These are phyloP conservation scores for Pistacia vera DNA, from an alignment of 345 rosid genomes.

Conservation along the genomic window DNA sequence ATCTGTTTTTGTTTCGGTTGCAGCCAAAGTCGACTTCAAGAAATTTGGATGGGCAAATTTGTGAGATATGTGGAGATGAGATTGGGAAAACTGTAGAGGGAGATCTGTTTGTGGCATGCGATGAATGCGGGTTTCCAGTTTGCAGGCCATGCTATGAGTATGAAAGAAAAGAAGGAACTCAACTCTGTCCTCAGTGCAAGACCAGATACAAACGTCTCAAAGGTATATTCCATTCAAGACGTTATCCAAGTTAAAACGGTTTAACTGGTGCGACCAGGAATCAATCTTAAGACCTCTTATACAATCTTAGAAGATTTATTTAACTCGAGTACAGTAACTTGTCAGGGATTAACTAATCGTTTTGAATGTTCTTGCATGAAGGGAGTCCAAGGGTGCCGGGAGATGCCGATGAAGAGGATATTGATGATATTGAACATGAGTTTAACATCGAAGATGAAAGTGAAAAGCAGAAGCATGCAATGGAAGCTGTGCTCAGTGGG, in stretches of 20 bases:
- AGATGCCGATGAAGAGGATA: conserved; percentile 95
- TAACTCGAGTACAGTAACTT: no score
- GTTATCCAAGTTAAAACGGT: no score
- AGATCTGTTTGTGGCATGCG: conserved; percentile 92
- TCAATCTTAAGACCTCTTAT: no score
- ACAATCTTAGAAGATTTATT: no score
- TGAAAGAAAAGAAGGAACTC: conserved; percentile 93
- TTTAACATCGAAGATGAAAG: conserved; percentile 82
- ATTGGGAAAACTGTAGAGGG: conserved; percentile 83
- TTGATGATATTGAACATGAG: conserved; percentile 93
- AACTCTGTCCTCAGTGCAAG: conserved; percentile 92
- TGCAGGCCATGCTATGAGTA: conserved; percentile 98
- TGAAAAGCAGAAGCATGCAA: conserved; percentile 56
- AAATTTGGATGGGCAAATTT: conserved; percentile 84
- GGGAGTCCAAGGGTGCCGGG: conserved; percentile 94
- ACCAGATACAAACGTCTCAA: conserved; percentile 95
- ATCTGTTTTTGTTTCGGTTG: neutral
- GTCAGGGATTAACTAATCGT: neutral
- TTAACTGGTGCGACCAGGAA: no score
- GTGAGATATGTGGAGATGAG: conserved; percentile 91
- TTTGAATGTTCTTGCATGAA: conserved; percentile 20
- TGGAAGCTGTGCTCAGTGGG: conserved; percentile 76
- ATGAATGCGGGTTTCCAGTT: conserved; percentile 94
- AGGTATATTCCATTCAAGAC: conserved; percentile 37
- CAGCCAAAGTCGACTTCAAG: conserved; percentile 76